Evolutionary conservation across 768 basidiomycete genomes (phyloP), one percentile per base, ranked within the genome.

Genomic region (Holtermannia corniformis): DNA sequence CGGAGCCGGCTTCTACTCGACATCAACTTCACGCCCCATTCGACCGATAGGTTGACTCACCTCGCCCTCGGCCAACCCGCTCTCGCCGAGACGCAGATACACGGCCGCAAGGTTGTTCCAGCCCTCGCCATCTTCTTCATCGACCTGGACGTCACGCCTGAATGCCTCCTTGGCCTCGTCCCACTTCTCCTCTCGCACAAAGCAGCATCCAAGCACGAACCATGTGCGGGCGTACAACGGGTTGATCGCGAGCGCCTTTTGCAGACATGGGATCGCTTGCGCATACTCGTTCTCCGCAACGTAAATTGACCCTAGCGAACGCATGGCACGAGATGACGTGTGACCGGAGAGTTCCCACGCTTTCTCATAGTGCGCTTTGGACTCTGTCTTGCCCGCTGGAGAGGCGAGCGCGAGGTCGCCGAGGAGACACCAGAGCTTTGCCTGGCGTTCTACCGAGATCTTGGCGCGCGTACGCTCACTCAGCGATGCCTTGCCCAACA

Each of bases 31-130:
- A 28, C 41, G n/a, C 41, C 47, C 23, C 2, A 44, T 47, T 1
- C 14, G 43, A n/a, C 21, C 12, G 26, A 16, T 1, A 13, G 10
- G 14, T 52, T 55, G 41, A 55, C 61, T 57, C 54, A 63, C 62
- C 54, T 62, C 55, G 16, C 14, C 47, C 28, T 47, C 42, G n/a
- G 63, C 62, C 5, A 52, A 63, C 54, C 62, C 73, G 58, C 66
- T 60, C 48, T 77, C 77, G 11, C 82, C 84, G 71, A 93, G 78
- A 44, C 88, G 83, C 56, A 99, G 80, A 73, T 96, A 95, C 67
- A 91, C 83, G 53, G 85, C 90, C 27, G 93, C 95, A 57, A 99
- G 76, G 70, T 99, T 99, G 62, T 85, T 93, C 95, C 95, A 97
- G 60, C 90, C 93, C 77, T 97, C 93, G 3, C 82, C 89, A 64